Evolutionary conservation across 208 protist species (phyloP).

Genomic region (Polymyxa betae): DNA sequence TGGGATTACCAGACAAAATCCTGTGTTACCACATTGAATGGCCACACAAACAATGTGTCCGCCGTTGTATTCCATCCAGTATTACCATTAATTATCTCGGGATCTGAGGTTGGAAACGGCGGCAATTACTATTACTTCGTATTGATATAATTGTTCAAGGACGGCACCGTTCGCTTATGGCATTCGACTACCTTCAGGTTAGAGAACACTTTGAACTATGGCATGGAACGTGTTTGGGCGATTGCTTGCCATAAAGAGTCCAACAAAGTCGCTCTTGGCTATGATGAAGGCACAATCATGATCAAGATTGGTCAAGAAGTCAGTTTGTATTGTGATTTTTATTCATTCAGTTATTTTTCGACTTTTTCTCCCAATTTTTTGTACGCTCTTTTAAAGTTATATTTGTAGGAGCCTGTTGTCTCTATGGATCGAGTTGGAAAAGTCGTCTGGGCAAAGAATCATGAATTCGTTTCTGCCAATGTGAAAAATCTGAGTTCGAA

Average conservation of each 20-base stretch:
- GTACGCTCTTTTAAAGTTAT: too few relatives aligned
- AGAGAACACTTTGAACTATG: constrained; percentile 89
- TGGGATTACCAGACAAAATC: constrained; percentile 98
- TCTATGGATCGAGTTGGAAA: constrained; percentile 95
- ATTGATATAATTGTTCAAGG: too few relatives aligned
- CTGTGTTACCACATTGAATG: constrained; percentile 90
- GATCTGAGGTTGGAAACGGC: too few relatives aligned
- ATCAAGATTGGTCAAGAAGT: constrained; percentile 84
- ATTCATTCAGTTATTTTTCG: too few relatives aligned
- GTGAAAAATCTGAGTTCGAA: constrained; percentile 59
- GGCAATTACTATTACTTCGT: too few relatives aligned
- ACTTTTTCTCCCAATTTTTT: too few relatives aligned
- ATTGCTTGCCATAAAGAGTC: constrained; percentile 77
- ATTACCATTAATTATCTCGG: constrained; percentile 91
- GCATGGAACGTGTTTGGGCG: constrained; percentile 90
- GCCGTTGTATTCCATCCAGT: constrained; percentile 93
- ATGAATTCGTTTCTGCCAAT: constrained; percentile 86
- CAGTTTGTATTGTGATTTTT: too few relatives aligned
- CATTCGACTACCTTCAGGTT: constrained; percentile 91
- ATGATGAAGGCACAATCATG: constrained; percentile 70
- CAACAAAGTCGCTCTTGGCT: constrained; percentile 86
- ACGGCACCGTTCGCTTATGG: constrained; percentile 85
- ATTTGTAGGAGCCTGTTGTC: constrained; percentile 87
- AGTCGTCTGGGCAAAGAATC: constrained; percentile 88
- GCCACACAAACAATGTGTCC: constrained; percentile 94